Base-by-base conservation (phyloP, 1,139 yeast species). In the Arxiozyma bovina region DNA sequence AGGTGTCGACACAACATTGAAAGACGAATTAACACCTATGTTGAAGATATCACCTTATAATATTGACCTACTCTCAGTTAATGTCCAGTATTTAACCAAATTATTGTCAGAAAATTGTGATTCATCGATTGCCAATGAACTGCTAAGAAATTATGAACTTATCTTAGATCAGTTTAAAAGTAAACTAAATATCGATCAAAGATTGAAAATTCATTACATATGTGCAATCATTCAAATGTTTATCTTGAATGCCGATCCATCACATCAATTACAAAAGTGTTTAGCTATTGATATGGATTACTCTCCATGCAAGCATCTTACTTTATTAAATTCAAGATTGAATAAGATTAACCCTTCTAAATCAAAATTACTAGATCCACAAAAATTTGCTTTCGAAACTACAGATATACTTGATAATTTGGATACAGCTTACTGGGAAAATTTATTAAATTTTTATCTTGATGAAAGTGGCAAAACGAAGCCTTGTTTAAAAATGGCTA, bases 261-360 rank as follows among this genome's bases (percentile, higher is more conserved):
- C 64, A 3, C 23, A 18, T 11, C 59, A 62, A 41, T 50, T 66
- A 23, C 61, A 65, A 48, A 65, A 61, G 49, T 68, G 71, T 55
- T 51, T 67, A 18, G 63, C 63, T 6, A 50, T 68, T 4, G 72
- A 68, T 53, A 64, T 67, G 69, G 70, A 67, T 53, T 63, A 62
- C 51, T 55, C 57, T 42, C 65, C 64, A 0, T 68, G 72, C 52
- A 66, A 62, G 48, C 59, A 53, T 15, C 45, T 68, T 34, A 62
- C 63, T 20, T 50, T 62, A 34, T 48, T 67, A 4, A 58, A 58
- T 47, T 62, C 62, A 22, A 62, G 58, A 46, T 47, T 67, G 44
- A 59, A 55, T 48, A 68, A 64, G 49, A 52, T 66, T 1, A 65
- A 64, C 42, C 69, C 69, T 3, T 47, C 61, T 20, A 53, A 61